A percentile compares a stretch with the other conserved stretches of the same genome.
Evolutionary conservation across 1,284 basidiomycete genomes (phyloP).

Genomic region (Sphaerobolus stellatus): DNA sequence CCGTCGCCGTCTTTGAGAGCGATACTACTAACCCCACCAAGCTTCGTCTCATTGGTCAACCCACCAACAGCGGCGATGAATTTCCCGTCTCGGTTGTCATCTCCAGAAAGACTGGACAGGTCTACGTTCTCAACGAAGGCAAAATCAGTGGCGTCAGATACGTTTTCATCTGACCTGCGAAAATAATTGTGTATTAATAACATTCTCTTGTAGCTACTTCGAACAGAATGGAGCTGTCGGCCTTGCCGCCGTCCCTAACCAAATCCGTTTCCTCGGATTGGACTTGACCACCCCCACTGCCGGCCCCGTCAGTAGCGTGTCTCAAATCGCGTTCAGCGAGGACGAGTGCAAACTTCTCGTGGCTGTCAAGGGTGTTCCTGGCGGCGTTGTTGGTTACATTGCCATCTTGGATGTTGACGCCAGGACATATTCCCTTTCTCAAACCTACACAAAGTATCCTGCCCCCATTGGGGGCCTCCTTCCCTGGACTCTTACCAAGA

Average conservation of each 20-base stretch:
- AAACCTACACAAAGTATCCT: constrained; percentile 23
- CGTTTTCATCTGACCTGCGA: constrained; percentile 8
- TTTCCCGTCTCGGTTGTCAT: constrained; percentile 50
- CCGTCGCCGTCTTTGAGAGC: constrained; percentile 45
- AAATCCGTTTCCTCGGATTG: constrained; percentile 40
- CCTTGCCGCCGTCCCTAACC: constrained; percentile 38
- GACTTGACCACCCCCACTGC: constrained; percentile 44
- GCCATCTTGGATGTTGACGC: constrained; percentile 45
- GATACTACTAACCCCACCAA: constrained; percentile 41
- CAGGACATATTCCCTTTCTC: constrained; percentile 29
- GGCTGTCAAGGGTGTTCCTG: constrained; percentile 47
- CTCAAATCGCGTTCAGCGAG: constrained; percentile 46
- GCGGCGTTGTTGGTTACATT: constrained; percentile 43
- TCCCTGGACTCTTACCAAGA: constrained; percentile 33
- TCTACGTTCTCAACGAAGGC: constrained; percentile 50
- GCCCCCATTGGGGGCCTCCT: constrained; percentile 25
- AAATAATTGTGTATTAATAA: constrained; percentile 4
- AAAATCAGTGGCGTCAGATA: constrained; percentile 47
- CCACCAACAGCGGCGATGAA: constrained; percentile 44
- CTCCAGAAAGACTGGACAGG: constrained; percentile 21
- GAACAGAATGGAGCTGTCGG: constrained; percentile 41
- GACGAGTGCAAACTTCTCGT: constrained; percentile 44
- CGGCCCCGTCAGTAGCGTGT: constrained; percentile 40
- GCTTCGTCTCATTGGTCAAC: constrained; percentile 40
- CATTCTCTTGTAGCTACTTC: constrained; percentile 38